phyloP scores from a whole-genome alignment of 2,329 filamentous ascomycete species.

The Elsinoe australis region DNA sequence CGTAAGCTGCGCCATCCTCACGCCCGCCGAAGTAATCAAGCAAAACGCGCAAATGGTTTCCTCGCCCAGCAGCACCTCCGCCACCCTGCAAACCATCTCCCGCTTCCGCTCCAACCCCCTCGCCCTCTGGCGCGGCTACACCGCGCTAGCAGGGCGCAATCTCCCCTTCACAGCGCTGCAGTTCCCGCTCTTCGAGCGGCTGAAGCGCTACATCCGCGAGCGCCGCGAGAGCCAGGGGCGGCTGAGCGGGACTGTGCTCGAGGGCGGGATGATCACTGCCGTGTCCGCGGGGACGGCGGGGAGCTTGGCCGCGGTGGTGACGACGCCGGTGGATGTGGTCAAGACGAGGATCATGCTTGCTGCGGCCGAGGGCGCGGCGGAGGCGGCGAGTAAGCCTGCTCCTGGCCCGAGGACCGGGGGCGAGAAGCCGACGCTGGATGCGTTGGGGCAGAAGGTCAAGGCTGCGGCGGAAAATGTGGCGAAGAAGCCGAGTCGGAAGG shows the following conservation, averaged over 20 bases:
- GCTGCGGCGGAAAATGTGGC: constrained; percentile 30
- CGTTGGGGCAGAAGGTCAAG: constrained; percentile 35
- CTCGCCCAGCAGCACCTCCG: constrained; percentile 35
- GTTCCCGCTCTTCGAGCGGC: constrained; percentile 75
- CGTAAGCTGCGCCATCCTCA: constrained; percentile 77
- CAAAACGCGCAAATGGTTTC: constrained; percentile 82
- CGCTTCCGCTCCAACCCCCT: constrained; percentile 50
- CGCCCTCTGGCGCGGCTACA: constrained; percentile 63
- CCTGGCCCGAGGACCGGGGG: too few species aligned
- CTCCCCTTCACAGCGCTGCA: constrained; percentile 81
- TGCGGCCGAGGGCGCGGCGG: constrained; percentile 38
- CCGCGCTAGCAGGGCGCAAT: constrained; percentile 72
- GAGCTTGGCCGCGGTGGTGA: constrained; percentile 67
- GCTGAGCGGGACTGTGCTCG: constrained; percentile 44
- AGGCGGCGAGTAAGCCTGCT: constrained; percentile 22
- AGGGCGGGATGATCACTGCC: constrained; percentile 65
- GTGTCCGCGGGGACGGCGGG: constrained; percentile 67
- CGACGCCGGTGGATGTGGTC: constrained; percentile 80
- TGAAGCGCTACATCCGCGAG: constrained; percentile 49
- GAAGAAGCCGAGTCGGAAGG: constrained; percentile 29
- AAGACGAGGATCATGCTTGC: constrained; percentile 85
- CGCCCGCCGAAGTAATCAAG: constrained; percentile 84
- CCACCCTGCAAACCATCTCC: constrained; percentile 50
- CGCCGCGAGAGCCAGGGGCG: constrained; percentile 36
- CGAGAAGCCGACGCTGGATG: constrained; percentile 34